Conservation (phyloP, 805 yeast species). For the Saccharomycopsis fibuligera region DNA sequence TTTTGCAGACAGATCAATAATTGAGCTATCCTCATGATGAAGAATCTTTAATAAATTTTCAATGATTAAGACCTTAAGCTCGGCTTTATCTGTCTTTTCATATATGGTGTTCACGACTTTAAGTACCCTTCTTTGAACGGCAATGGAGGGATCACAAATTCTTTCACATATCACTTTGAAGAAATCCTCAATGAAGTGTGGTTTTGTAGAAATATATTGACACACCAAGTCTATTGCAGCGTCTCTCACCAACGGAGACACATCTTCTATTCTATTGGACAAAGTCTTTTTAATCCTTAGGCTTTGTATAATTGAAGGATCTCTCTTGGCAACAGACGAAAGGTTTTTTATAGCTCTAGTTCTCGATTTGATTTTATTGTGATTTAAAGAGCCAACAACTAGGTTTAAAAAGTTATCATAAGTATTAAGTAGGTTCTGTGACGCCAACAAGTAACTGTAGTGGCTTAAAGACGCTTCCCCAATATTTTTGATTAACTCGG, state of each 20-base stretch:
- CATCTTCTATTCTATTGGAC: slow-evolving; percentile 44
- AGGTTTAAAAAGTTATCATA: slow-evolving; percentile 50
- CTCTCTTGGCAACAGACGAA: slow-evolving; percentile 46
- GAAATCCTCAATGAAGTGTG: slow-evolving; percentile 34
- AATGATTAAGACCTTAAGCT: slow-evolving; percentile 37
- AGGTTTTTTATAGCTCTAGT: slow-evolving; percentile 63
- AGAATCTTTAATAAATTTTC: slow-evolving; percentile 47
- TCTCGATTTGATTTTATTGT: slow-evolving; percentile 45
- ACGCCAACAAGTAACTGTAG: slow-evolving; percentile 11
- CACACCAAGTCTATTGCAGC: slow-evolving; percentile 66
- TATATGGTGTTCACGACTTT: slow-evolving; percentile 46
- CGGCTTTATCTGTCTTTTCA: slow-evolving; percentile 27
- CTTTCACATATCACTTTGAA: slow-evolving; percentile 36
- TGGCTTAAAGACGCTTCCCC: background rate
- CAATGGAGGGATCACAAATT: slow-evolving; percentile 31
- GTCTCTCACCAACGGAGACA: slow-evolving; percentile 68
- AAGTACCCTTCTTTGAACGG: slow-evolving; percentile 59
- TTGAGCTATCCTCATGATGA: slow-evolving; percentile 65
- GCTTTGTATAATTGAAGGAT: slow-evolving; percentile 43
- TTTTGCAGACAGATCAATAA: slow-evolving; percentile 37
- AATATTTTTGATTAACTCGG: background rate
- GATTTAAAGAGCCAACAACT: slow-evolving; percentile 42
- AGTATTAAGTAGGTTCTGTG: slow-evolving; percentile 27
- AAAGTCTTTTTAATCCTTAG: slow-evolving; percentile 49
- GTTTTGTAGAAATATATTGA: slow-evolving; percentile 38